Evolutionary conservation across 2,329 filamentous ascomycete genomes (phyloP).

Genomic region (Xylaria sp.): DNA sequence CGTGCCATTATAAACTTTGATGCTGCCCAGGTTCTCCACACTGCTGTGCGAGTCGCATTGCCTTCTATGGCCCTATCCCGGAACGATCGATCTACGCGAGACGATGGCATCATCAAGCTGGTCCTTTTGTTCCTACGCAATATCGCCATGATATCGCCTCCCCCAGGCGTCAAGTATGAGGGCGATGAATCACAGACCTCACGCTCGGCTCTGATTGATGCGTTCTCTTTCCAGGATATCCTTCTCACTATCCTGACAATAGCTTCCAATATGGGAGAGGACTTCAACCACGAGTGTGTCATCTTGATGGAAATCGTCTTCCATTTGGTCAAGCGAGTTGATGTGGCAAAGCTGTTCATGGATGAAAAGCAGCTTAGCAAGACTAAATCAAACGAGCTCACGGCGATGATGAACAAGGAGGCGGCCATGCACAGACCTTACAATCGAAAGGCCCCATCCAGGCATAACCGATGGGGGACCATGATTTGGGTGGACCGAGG

Average conservation of each 20-base stretch:
- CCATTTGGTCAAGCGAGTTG: constrained; percentile 87
- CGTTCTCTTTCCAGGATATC: constrained; percentile 88
- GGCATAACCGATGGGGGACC: constrained; percentile 93
- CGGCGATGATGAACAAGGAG: constrained; percentile 77
- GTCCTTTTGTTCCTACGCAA: constrained; percentile 89
- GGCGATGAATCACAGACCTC: constrained; percentile 91
- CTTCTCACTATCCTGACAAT: constrained; percentile 83
- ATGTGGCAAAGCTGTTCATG: constrained; percentile 84
- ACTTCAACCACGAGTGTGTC: constrained; percentile 87
- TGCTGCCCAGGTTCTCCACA: constrained; percentile 74
- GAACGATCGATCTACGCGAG: constrained; percentile 74
- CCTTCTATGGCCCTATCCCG: constrained; percentile 82
- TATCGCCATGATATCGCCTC: constrained; percentile 79
- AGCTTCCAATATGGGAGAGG: constrained; percentile 89
- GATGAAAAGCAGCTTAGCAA: constrained; percentile 71
- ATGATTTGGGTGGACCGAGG: constrained; percentile 96
- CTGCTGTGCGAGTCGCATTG: constrained; percentile 77
- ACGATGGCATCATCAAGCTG: constrained; percentile 91
- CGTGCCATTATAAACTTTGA: constrained; percentile 84
- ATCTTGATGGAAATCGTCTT: constrained; percentile 91
- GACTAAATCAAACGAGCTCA: constrained; percentile 73
- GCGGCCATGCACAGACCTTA: constrained; percentile 78
- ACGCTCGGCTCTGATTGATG: constrained; percentile 82
- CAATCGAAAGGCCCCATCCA: constrained; percentile 75
- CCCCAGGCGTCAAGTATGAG: constrained; percentile 72